phyloP scores from a whole-genome alignment of 2,329 filamentous ascomycete genomes.

The Alternaria viburni region DNA sequence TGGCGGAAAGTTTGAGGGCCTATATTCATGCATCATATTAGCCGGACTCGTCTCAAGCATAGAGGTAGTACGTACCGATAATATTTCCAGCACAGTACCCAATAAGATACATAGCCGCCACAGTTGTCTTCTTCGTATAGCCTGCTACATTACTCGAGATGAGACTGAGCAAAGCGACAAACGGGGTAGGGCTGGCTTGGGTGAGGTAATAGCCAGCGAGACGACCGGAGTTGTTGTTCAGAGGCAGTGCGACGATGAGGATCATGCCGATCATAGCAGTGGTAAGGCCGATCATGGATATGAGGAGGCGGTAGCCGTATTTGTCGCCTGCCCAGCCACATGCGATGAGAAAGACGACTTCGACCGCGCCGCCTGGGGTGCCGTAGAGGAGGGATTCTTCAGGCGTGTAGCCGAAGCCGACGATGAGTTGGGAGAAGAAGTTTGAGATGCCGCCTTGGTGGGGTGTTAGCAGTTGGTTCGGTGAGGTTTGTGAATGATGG shows the following conservation, averaged over 20 bases:
- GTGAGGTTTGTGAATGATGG: no score
- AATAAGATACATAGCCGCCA: constrained; percentile 58
- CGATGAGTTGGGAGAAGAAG: constrained; percentile 68
- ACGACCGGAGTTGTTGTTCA: constrained; percentile 63
- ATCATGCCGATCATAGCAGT: constrained; percentile 65
- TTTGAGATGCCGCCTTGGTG: constrained; percentile 59
- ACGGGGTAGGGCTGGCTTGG: constrained; percentile 64
- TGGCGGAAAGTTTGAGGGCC: constrained; percentile 50
- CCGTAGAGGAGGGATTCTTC: constrained; percentile 70
- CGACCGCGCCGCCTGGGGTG: constrained; percentile 69
- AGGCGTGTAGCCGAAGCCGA: constrained; percentile 68
- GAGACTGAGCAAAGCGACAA: constrained; percentile 68
- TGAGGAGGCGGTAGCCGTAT: constrained; percentile 63
- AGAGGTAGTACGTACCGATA: constrained; percentile 29
- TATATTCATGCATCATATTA: constrained; percentile 44
- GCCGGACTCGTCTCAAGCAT: neutral
- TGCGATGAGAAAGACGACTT: constrained; percentile 64
- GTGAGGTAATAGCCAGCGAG: constrained; percentile 72
- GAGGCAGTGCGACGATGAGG: constrained; percentile 68
- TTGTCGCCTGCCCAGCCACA: constrained; percentile 64
- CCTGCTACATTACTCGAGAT: constrained; percentile 68
- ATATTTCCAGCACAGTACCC: constrained; percentile 52
- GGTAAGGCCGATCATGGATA: constrained; percentile 60
- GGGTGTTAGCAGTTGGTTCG: neutral
- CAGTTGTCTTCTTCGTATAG: constrained; percentile 66